Base-by-base conservation (phyloP, 495 filamentous ascomycete species). In the Penicillium atrosanguineum region DNA sequence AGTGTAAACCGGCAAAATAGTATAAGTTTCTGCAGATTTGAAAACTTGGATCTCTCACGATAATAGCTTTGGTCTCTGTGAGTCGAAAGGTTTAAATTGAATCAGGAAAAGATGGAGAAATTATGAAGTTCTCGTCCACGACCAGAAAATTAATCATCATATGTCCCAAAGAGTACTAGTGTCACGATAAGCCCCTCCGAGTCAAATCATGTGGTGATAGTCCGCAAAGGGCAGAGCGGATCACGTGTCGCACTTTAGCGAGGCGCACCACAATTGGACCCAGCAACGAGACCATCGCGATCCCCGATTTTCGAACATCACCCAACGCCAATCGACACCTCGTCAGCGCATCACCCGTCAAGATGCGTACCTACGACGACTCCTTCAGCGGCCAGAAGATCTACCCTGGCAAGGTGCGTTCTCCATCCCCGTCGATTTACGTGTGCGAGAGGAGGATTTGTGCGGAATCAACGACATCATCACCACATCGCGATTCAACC, bases 291-390 rank as follows among this genome's bases (percentile, higher is more conserved):
- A 53, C 53, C 46, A 59, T 66, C 71, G 70, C 62, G 69, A 67
- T 68, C 67, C 68, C 67, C 72, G 72, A 67, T 63, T 73, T 70
- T 70, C 70, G 68, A 75, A 65, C 68, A 77, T 68, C 72, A 74
- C 74, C 73, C 67, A 76, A 75, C 74, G 73, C 70, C 71, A 76
- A 76, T 63, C 71, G 69, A 71, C 66, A 72, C 68, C 65, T 67
- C 70, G 71, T 72, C 70, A 67, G 69, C 73, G 73, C 75, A 78
- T 78, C 65, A 58, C 72, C 81, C 81, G 79, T 80, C 86, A 90
- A 78, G 74, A 95, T 95, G 90, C 87, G 90, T 83, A 95, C 90
- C 78, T 97, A 95, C 91, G 91, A 96, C 83, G 92, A 97, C 79
- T 84, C 87, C 69, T 97, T 97, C 87, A 90, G 87, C 80, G 92